Conservation (phyloP, 2,329 filamentous ascomycete species). For the Arthroderma uncinatum region DNA sequence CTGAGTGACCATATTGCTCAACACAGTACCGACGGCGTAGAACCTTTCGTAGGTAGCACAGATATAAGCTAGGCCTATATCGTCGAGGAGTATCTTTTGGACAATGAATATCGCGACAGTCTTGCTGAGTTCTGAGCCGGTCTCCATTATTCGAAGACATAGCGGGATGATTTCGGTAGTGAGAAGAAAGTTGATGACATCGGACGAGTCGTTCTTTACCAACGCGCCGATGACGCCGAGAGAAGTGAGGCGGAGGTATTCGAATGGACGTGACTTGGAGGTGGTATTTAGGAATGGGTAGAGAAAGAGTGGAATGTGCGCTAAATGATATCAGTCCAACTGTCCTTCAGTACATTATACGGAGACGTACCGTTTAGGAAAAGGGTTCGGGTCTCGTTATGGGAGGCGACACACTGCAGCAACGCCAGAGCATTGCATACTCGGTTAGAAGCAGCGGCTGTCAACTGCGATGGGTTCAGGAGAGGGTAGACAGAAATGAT, state of each 20-base stretch:
- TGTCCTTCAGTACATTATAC: background rate
- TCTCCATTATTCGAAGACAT: slow-evolving; percentile 98
- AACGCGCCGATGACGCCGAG: slow-evolving; percentile 92
- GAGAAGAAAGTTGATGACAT: slow-evolving; percentile 97
- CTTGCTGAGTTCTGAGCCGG: slow-evolving; percentile 93
- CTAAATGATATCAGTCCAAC: slow-evolving; percentile 37
- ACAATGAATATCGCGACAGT: slow-evolving; percentile 99
- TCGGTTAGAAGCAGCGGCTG: slow-evolving; percentile 90
- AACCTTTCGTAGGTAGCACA: slow-evolving; percentile 98
- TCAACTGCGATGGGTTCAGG: slow-evolving; percentile 91
- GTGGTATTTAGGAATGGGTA: slow-evolving; percentile 98
- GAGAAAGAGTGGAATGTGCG: slow-evolving; percentile 92
- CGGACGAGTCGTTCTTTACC: slow-evolving; percentile 96
- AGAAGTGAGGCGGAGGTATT: slow-evolving; percentile 91
- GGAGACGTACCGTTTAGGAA: slow-evolving; percentile 67
- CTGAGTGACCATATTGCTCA: slow-evolving; percentile 98
- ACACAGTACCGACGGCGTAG: slow-evolving; percentile 91
- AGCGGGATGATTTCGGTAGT: slow-evolving; percentile 98
- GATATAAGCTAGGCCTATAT: slow-evolving; percentile 94
- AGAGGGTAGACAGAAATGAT: slow-evolving; percentile 98
- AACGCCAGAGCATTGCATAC: slow-evolving; percentile 95
- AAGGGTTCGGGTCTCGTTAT: slow-evolving; percentile 87
- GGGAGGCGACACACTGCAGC: slow-evolving; percentile 91
- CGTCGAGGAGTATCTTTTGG: slow-evolving; percentile 94
- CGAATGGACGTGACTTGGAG: slow-evolving; percentile 92